These are phyloP conservation scores for Trichomonas vaginalis DNA, from an alignment of 208 protist species.

Conservation along the genomic window DNA sequence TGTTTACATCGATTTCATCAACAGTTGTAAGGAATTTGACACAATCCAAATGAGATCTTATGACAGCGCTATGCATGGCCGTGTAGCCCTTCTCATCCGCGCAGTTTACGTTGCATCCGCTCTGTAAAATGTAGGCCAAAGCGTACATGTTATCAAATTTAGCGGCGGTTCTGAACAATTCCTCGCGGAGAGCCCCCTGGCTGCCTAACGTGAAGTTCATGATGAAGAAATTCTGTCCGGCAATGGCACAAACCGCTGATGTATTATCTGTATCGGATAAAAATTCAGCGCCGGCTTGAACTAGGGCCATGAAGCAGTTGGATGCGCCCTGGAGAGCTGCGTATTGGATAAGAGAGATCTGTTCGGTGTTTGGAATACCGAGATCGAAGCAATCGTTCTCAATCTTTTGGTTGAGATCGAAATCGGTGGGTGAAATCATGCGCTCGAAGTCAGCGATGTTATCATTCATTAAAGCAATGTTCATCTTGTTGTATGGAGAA, in stretches of 20 bases:
- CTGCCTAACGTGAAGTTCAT: not conserved
- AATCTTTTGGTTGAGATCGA: not conserved
- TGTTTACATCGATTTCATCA: not conserved
- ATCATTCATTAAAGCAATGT: not conserved
- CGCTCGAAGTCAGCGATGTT: not conserved
- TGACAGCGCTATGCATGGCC: not conserved
- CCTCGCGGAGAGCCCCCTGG: not conserved
- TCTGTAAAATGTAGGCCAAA: not conserved
- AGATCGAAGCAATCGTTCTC: not conserved
- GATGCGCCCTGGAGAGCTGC: not conserved
- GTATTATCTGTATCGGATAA: not conserved
- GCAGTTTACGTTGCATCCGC: not conserved
- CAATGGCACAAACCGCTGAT: not conserved
- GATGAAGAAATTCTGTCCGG: not conserved
- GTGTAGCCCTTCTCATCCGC: not conserved
- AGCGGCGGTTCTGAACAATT: not conserved
- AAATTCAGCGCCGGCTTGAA: not conserved
- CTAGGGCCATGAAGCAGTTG: not conserved
- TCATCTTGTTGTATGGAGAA: not conserved
- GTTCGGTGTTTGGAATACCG: not conserved
- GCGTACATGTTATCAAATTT: not conserved
- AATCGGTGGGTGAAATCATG: not conserved
- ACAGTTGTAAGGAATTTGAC: not conserved
- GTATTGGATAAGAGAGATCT: not conserved
- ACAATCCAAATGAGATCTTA: not conserved